Evolutionary conservation across 1,284 basidiomycete genomes (phyloP).

Genomic region (Sanghuangporus sanghuang): DNA sequence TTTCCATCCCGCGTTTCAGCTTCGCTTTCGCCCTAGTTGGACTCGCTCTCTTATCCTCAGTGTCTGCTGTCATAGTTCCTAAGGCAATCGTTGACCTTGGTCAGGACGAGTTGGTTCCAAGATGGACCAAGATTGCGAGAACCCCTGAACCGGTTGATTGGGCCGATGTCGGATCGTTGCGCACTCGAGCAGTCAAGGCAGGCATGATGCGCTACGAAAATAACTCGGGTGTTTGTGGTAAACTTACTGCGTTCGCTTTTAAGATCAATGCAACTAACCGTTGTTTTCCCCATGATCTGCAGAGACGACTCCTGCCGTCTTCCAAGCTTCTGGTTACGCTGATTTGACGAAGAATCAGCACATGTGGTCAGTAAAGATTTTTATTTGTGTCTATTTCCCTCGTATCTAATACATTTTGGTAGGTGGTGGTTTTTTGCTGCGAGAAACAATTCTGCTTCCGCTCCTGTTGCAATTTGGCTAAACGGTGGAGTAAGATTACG

Average conservation of each 20-base stretch:
- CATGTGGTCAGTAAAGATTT: conserved; percentile 40
- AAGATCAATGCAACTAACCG: neutral
- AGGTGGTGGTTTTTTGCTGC: conserved; percentile 71
- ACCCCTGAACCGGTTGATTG: too few species aligned
- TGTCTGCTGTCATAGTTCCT: too few species aligned
- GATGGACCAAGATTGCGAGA: too few species aligned
- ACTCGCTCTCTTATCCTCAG: neutral
- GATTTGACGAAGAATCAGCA: conserved; percentile 48
- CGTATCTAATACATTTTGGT: conserved; percentile 1
- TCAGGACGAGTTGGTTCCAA: too few species aligned
- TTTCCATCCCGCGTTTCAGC: neutral
- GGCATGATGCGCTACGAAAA: conserved; percentile 19
- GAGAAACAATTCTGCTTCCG: conserved; percentile 48
- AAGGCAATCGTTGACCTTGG: too few species aligned
- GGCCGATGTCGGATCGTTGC: too few species aligned
- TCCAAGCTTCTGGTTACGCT: conserved; percentile 56
- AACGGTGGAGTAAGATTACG: conserved; percentile 50
- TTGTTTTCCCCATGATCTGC: neutral
- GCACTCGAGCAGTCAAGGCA: neutral
- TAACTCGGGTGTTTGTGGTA: conserved; percentile 22
- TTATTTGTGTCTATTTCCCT: conserved; percentile 2
- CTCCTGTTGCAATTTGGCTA: conserved; percentile 59
- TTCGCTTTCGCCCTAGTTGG: neutral
- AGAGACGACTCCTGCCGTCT: conserved; percentile 54
- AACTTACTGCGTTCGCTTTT: neutral